These are phyloP conservation scores for Calvatia gigantea DNA, from an alignment of 768 basidiomycete species.

Conservation along the genomic window DNA sequence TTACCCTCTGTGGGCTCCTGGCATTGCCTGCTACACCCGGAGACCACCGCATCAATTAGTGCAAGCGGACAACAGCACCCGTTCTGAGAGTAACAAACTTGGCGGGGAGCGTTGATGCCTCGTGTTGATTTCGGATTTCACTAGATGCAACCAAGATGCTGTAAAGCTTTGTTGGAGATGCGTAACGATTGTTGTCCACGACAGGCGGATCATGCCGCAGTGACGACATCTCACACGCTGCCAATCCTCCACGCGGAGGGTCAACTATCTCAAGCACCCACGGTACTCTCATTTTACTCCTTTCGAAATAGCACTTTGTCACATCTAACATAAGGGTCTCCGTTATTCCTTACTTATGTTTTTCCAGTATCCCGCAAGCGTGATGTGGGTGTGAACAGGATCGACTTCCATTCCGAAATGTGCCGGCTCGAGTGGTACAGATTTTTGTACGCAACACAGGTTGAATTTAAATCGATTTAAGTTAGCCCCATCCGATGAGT, in stretches of 20 bases:
- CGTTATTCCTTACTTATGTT: neutral
- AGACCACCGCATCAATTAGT: neutral
- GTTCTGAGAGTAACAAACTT: neutral
- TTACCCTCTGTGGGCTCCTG: neutral
- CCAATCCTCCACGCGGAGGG: neutral
- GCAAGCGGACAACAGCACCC: neutral
- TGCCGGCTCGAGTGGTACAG: neutral
- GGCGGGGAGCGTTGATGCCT: slow-evolving; percentile 1
- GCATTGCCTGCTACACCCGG: neutral
- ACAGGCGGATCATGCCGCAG: neutral
- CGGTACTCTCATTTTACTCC: neutral
- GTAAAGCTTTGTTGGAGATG: neutral
- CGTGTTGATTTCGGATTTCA: slow-evolving; percentile 7
- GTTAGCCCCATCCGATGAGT: neutral
- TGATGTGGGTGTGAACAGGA: neutral
- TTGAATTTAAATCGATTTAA: neutral
- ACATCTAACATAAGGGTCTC: neutral
- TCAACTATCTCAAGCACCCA: neutral
- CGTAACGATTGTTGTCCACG: neutral
- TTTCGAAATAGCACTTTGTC: neutral
- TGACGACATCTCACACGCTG: slow-evolving; percentile 9
- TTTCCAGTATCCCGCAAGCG: neutral
- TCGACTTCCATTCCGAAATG: neutral
- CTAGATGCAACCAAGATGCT: neutral
- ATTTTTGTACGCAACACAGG: neutral